Percentiles rank a stretch among this genome's conserved stretches.
phyloP scores from a whole-genome alignment of 176 grass and related monocot species.

The Triticum urartu region DNA sequence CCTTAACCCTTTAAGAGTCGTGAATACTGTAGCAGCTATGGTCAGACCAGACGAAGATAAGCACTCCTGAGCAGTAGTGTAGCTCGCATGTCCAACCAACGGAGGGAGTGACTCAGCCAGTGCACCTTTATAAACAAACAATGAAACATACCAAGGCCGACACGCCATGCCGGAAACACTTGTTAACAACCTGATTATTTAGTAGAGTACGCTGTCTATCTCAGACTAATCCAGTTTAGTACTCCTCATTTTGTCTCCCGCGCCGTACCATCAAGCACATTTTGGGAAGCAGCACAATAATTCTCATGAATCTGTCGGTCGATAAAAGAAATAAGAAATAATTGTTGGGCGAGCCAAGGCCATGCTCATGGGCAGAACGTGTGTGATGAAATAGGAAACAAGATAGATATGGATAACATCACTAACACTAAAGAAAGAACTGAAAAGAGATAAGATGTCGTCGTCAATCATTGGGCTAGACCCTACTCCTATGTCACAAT shows the following conservation, averaged over 20 bases:
- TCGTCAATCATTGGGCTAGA: neutral
- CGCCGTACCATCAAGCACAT: neutral
- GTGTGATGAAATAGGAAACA: neutral
- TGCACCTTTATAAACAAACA: neutral
- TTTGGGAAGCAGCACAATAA: neutral
- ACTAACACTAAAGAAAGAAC: neutral
- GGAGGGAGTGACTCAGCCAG: neutral
- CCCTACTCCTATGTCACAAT: neutral
- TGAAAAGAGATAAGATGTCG: neutral
- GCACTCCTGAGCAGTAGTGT: neutral
- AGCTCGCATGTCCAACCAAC: neutral
- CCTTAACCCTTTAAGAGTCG: neutral
- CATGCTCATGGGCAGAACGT: neutral
- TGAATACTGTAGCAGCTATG: neutral
- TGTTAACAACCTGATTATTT: constrained; percentile 2
- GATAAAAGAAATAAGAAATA: neutral
- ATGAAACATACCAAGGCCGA: neutral
- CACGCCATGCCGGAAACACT: constrained; percentile 10
- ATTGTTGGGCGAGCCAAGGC: neutral
- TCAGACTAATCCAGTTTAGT: neutral
- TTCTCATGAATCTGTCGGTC: neutral
- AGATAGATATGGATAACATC: neutral
- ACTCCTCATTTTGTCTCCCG: neutral
- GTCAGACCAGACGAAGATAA: neutral
- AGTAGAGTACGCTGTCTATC: neutral